These are phyloP conservation scores for Boletus reticuloceps DNA, from an alignment of 768 basidiomycete species.

Conservation along the genomic window DNA sequence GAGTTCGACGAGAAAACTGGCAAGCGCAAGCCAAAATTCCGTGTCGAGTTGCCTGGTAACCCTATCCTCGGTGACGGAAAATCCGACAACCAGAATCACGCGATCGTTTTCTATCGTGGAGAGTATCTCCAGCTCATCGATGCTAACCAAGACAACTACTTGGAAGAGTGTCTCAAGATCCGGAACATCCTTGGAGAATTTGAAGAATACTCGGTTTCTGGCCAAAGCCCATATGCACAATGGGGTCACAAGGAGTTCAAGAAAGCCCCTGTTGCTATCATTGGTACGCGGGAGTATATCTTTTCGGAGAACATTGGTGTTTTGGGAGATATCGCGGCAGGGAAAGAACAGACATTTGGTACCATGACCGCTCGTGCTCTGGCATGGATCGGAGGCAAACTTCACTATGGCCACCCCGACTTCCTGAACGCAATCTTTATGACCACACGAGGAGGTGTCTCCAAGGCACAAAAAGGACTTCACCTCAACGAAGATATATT, in stretches of 20 bases:
- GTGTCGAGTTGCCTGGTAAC: conserved; percentile 95
- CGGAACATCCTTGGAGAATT: conserved; percentile 97
- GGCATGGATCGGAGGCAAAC: conserved; percentile 97
- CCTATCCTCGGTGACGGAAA: conserved; percentile 99
- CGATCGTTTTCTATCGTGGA: conserved; percentile 98
- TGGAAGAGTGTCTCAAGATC: conserved; percentile 99
- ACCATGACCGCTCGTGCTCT: conserved; percentile 94
- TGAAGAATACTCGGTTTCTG: conserved; percentile 88
- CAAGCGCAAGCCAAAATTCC: conserved; percentile 94
- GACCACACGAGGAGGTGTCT: conserved; percentile 97
- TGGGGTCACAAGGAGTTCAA: conserved; percentile 94
- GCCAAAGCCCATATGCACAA: conserved; percentile 93
- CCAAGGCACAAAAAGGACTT: conserved; percentile 97
- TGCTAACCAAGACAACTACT: conserved; percentile 99
- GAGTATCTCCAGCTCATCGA: conserved; percentile 99
- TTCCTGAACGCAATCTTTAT: conserved; percentile 98
- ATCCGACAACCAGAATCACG: conserved; percentile 99
- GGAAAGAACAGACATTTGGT: conserved; percentile 99
- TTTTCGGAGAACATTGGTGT: conserved; percentile 99
- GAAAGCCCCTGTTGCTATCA: conserved; percentile 91
- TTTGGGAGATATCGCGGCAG: conserved; percentile 97
- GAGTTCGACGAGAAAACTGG: conserved; percentile 88
- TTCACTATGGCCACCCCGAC: conserved; percentile 99
- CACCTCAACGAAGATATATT: conserved; percentile 99
- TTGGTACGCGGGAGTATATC: conserved; percentile 98